Base-by-base conservation (phyloP, 2,329 filamentous ascomycete species). In the Huntiella moniliformis region DNA sequence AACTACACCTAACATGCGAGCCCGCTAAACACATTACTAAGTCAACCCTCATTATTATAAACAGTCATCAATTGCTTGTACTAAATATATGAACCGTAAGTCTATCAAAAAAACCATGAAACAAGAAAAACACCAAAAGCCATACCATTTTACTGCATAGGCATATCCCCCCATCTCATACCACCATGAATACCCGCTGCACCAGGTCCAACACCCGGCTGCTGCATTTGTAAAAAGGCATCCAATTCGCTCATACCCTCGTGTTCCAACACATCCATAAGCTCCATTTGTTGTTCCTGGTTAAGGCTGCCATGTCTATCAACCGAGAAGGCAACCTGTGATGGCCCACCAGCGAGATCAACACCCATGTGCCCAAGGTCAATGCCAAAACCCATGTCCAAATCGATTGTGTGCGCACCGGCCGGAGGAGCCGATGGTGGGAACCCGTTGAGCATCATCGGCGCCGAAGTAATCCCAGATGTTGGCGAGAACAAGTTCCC, bases 181-280 rank as follows among this genome's bases (percentile, higher is more conserved):
- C 46, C 47, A 33, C 38, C 50, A 44, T 49, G 38, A 28, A 47
- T 49, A 18, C 42, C 49, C 10, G 42, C 44, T 12, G 34, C 50
- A 11, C 46, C 46, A 58, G 59, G 47, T 38, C 44, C 46, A 4
- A 46, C 50, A 28, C 44, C 44, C 3, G 44, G 44, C 12, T 46
- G 35, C 6, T 2, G 56, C 61, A 61, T 62, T 44, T 61, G 74
- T 53, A 79, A 59, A 47, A 75, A 74, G 11, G 67, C 66, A 52
- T 78, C 69, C 53, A 79, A 77, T 43, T 78, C 74, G 18, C 63
- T 65, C 56, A 77, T 63, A 1, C 75, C 76, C 52, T 79, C 73
- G 53, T 66, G 81, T 59, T 91, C 82, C 32, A 93, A 68, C 42
- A 77, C 77, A 46, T 78, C 75, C 80, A 92, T 85, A 34, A 93